Base-by-base conservation (phyloP, 805 yeast genomes). In the Wickerhamiella kurtzmanii region DNA sequence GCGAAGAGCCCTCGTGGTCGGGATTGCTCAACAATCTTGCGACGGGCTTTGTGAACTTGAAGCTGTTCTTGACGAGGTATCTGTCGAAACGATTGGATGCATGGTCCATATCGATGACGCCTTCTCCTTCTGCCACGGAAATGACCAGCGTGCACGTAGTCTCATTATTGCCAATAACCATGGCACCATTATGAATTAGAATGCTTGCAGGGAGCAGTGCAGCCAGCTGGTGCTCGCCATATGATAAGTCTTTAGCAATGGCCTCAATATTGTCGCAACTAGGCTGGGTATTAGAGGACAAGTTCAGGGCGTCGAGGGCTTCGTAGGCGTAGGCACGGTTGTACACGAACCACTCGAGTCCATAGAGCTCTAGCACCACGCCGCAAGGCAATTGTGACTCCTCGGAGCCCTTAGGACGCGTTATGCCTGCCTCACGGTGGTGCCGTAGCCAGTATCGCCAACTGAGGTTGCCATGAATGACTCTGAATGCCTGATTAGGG, bases 371-470 rank as follows among this genome's bases (percentile, higher is more conserved):
- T 2, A 87, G 58, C 3, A 70, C 54, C 49, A 63, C 35, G 17
- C 61, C 48, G 15, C 48, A 41, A 3, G 37, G 44, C 13, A 37
- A 39, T n/a, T 36, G 37, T 3, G 43, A 44, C 19, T 20, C 16
- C 8, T 8, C 25, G 25, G 15, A 8, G n/a, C 25, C 41, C 9
- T 21, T 18, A 8, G 15, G 20, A 13, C 18, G 25, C 25, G 18
- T 18, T 19, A 45, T 17, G 20, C 21, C 41, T 17, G 39, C 43
- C 35, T 21, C 37, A 17, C 74, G 64, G 16, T 71, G 61, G 3
- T 63, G 60, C 6, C 37, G 64, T 44, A 85, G 66, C 97, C 97
- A 92, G 61, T 86, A 89, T 50, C 94, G 64, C 97, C 97, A 92
- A 0, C 94, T 83, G 22, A 89, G 59, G 55, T 77, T 75, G 1